Base-by-base conservation (phyloP, 2,329 filamentous ascomycete genomes). In the Apiospora malaysiana region DNA sequence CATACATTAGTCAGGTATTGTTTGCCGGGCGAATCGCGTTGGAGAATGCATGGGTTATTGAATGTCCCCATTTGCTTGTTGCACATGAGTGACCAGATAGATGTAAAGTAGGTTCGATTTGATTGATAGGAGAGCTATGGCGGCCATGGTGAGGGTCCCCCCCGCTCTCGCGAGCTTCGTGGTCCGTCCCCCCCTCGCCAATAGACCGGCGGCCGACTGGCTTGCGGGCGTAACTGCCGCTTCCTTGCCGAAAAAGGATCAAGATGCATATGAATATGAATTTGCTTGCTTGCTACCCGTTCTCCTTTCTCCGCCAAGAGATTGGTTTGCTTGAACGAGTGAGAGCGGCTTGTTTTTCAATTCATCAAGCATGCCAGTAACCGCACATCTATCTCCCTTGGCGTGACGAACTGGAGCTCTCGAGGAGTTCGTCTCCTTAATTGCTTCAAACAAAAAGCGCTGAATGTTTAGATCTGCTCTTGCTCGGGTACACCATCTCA, bases 401-500 rank as follows among this genome's bases (percentile, higher is more conserved):
- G 25, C 49, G 23, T 56, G 49, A 32, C 23, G 27, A 37, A 37
- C 27, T 21, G 27, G 27, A 37, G 51, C 27, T 12, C 27, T 9
- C 12, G 9, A 59, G 51, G 16, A 21, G 27, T 59, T 21, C 25
- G 27, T 51, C 14, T 37, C 12, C 40, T 32, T 37, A 18, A 27
- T 40, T 23, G 56, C 32, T 63, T 63, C n/a, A 14, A 56, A 23
- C 32, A 12, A 32, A 14, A 56, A 25, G 25, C 27, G 25, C 27
- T 21, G 25, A 7, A 18, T 59, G 51, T 37, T 27, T 18, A 25
- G 51, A 9, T 59, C n/a, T 32, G 2, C 8, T 23, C 14, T 46
- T 25, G 40, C 42, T 32, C 66, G 25, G 23, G 18, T 46, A 10
- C 10, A 18, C 75, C 16, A 75, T 72, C 46, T 79, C 77, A 74